phyloP scores from a whole-genome alignment of 1,284 basidiomycete species.

The Pholiota adiposa region DNA sequence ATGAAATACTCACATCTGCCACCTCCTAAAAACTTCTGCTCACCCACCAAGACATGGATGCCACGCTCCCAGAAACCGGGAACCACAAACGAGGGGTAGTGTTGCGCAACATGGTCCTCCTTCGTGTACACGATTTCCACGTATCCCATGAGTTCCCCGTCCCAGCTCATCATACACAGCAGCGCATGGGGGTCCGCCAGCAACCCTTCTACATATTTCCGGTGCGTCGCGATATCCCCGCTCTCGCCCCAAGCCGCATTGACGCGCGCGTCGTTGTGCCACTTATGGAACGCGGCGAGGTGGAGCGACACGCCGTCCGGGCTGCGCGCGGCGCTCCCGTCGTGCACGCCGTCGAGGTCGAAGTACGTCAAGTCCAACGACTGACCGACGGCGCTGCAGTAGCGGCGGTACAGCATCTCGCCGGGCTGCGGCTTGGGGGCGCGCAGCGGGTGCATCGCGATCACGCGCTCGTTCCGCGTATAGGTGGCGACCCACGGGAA shows the following conservation, averaged over 20 bases:
- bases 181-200: slow-evolving; percentile 47
- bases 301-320: slow-evolving; percentile 32
- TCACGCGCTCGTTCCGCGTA: slow-evolving; percentile 51
- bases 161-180: slow-evolving; percentile 55
- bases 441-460: slow-evolving; percentile 56
- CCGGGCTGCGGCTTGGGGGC: slow-evolving; percentile 54
- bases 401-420: slow-evolving; percentile 51
- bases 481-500: slow-evolving; percentile 49
- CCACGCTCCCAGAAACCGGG: slow-evolving; percentile 56
- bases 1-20: slow-evolving; percentile 40
- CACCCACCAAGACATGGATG: slow-evolving; percentile 53
- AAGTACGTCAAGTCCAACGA: slow-evolving; percentile 50
- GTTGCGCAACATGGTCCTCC: slow-evolving; percentile 49
- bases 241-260: slow-evolving; percentile 54
- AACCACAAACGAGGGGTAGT: slow-evolving; percentile 38
- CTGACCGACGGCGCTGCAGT: slow-evolving; percentile 45
- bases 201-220: slow-evolving; percentile 44
- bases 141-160: slow-evolving; percentile 59
- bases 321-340: slow-evolving; percentile 15
- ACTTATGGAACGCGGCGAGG: slow-evolving; percentile 50
- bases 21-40: slow-evolving; percentile 49
- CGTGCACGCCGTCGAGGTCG: slow-evolving; percentile 39
- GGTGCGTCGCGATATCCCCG: slow-evolving; percentile 52
- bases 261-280: slow-evolving; percentile 58
- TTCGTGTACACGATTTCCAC: slow-evolving; percentile 55